Evolutionary conservation across 371 early-diverging fungal genomes (phyloP).

Genomic region (Haplosporangium sp.): DNA sequence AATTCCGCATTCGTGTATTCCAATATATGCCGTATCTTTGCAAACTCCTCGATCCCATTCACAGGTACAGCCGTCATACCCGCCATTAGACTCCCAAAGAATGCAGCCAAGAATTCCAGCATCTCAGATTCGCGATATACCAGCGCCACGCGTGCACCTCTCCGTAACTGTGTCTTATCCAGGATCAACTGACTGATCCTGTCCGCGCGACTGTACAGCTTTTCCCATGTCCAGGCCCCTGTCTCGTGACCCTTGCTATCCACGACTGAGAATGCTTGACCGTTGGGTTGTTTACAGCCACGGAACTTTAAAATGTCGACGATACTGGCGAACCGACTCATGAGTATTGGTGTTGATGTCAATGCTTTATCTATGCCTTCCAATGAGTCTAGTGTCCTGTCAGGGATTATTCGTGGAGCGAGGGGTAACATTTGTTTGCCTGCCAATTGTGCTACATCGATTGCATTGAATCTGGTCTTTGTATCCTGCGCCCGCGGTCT

Average conservation of each 20-base stretch:
- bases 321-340: slow-evolving; percentile 9
- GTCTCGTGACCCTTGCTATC: slow-evolving; percentile 78
- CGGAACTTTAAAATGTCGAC: slow-evolving; percentile 60
- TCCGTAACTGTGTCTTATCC: slow-evolving; percentile 57
- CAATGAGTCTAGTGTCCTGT: slow-evolving; percentile 14
- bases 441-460: slow-evolving; percentile 23
- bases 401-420: slow-evolving; percentile 27
- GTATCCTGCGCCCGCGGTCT: too few relatives aligned
- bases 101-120: slow-evolving; percentile 78
- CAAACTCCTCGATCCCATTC: slow-evolving; percentile 78
- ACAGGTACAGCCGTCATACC: slow-evolving; percentile 88
- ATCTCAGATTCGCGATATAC: slow-evolving; percentile 83
- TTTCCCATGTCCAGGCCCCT: slow-evolving; percentile 72
- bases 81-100: slow-evolving; percentile 80
- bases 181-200: slow-evolving; percentile 68
- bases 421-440: slow-evolving; percentile 46
- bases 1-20: slow-evolving; percentile 67
- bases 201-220: slow-evolving; percentile 72
- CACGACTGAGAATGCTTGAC: slow-evolving; percentile 68
- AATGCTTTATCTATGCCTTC: slow-evolving; percentile 7
- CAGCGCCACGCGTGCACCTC: slow-evolving; percentile 78
- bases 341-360: slow-evolving; percentile 10
- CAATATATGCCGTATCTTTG: slow-evolving; percentile 80
- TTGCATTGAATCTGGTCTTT: not conserved
- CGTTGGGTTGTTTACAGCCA: not conserved